Evolutionary conservation across 352 stramenopile genomes (phyloP).

Genomic region (Pythium myriotylum): DNA sequence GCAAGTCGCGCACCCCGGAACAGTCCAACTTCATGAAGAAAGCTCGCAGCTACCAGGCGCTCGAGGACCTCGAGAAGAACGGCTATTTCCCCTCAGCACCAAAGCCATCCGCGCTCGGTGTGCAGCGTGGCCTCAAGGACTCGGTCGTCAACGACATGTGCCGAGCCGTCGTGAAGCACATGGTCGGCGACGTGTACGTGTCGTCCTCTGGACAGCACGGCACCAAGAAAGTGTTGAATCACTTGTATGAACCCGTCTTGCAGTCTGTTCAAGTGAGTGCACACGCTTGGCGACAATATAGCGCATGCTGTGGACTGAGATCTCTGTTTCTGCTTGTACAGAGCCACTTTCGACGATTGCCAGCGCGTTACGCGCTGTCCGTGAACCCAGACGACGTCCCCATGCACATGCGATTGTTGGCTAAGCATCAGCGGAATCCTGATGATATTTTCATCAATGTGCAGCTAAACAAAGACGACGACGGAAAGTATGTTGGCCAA

Average conservation of each 20-base stretch:
- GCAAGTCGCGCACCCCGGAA: conserved; percentile 37
- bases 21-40: conserved; percentile 68
- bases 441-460: conserved; percentile 84
- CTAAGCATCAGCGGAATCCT: conserved; percentile 78
- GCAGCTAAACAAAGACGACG: conserved; percentile 86
- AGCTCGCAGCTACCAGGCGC: conserved; percentile 70
- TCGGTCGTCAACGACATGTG: conserved; percentile 91
- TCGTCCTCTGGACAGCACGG: conserved; percentile 65
- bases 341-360: conserved; percentile 78
- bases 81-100: conserved; percentile 78
- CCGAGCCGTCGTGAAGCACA: conserved; percentile 85
- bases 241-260: conserved; percentile 86
- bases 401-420: conserved; percentile 84
- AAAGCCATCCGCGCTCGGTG: conserved; percentile 76
- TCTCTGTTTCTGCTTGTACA: conserved; percentile 17
- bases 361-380: conserved; percentile 79
- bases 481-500: conserved; percentile 64
- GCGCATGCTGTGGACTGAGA: background rate
- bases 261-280: conserved; percentile 52
- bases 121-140: conserved; percentile 82
- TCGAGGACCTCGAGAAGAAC: conserved; percentile 85
- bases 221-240: conserved; percentile 80
- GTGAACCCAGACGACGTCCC: conserved; percentile 88
- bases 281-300: background rate
- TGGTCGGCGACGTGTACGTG: conserved; percentile 87